Evolutionary conservation across 2,329 filamentous ascomycete species (phyloP).

Genomic region (Chaetomiaceae sp.): DNA sequence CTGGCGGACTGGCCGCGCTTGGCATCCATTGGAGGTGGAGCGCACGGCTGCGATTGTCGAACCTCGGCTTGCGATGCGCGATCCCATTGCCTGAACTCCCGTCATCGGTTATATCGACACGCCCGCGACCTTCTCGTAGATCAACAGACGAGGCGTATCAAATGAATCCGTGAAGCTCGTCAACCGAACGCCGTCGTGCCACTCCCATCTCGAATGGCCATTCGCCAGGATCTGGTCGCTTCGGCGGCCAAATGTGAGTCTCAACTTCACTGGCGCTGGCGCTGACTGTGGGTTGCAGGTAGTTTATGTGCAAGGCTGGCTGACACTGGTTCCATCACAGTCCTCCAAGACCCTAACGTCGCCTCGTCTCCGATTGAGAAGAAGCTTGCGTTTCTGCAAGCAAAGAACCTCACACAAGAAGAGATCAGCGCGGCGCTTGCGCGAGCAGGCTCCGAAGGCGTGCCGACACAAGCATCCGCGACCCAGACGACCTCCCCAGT

Average conservation of each 20-base stretch:
- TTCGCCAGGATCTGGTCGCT: constrained; percentile 86
- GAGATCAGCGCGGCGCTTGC: constrained; percentile 83
- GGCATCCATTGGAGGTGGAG: constrained; percentile 9
- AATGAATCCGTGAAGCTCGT: neutral
- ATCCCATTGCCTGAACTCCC: constrained; percentile 25
- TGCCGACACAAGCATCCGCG: constrained; percentile 35
- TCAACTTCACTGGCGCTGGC: neutral
- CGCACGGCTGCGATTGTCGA: constrained; percentile 10
- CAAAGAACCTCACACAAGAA: constrained; percentile 94
- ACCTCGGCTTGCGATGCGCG: constrained; percentile 23
- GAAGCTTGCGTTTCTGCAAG: constrained; percentile 84
- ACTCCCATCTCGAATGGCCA: constrained; percentile 53
- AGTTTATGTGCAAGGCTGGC: neutral
- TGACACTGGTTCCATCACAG: constrained; percentile 38
- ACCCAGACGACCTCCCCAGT: constrained; percentile 27
- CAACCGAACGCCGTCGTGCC: neutral
- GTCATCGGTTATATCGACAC: constrained; percentile 7
- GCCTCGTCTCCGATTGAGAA: constrained; percentile 86
- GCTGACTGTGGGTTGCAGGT: neutral
- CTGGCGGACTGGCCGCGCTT: constrained; percentile 3
- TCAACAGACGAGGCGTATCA: neutral
- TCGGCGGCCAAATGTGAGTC: constrained; percentile 50
- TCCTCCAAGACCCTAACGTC: constrained; percentile 91
- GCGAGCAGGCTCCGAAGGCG: constrained; percentile 50
- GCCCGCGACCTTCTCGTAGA: neutral